A percentile compares a stretch with the other conserved stretches of the same genome.
These are phyloP conservation scores for Geopyxis carbonaria DNA, from an alignment of 495 filamentous ascomycete species.

Conservation along the genomic window DNA sequence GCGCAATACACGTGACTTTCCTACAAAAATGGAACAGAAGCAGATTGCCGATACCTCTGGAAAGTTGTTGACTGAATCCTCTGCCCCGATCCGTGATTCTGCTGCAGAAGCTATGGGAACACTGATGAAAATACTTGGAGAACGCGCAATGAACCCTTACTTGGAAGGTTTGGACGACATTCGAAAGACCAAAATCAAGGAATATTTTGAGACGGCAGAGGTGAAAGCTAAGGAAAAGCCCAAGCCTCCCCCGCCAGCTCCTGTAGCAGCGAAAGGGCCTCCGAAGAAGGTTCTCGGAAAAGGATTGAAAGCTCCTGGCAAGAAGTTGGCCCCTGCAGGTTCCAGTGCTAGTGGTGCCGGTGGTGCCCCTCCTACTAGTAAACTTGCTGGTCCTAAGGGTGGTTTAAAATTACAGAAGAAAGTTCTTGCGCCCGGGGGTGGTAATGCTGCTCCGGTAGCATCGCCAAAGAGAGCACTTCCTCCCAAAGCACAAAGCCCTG, in stretches of 20 bases:
- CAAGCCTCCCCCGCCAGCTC: constrained; percentile 51
- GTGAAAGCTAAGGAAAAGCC: constrained; percentile 96
- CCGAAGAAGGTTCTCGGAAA: constrained; percentile 37
- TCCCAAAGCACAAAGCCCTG: constrained; percentile 32
- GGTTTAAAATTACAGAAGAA: constrained; percentile 58
- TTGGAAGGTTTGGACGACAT: constrained; percentile 94
- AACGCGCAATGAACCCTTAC: constrained; percentile 87
- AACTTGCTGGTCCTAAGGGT: constrained; percentile 50
- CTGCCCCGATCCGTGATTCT: constrained; percentile 64
- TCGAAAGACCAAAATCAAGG: constrained; percentile 87
- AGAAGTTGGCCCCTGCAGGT: constrained; percentile 33
- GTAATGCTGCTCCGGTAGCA: constrained; percentile 28
- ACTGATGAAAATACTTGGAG: constrained; percentile 96
- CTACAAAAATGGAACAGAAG: constrained; percentile 64
- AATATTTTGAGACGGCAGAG: constrained; percentile 77
- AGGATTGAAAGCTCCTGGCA: constrained; percentile 31
- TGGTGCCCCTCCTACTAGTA: constrained; percentile 40
- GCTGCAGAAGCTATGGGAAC: constrained; percentile 87
- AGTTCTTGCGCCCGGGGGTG: constrained; percentile 40
- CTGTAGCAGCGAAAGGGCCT: constrained; percentile 40
- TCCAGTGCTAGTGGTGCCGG: constrained; percentile 28
- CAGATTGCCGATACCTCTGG: constrained; percentile 71
- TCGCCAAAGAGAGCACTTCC: constrained; percentile 47
- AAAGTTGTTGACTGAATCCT: constrained; percentile 77
- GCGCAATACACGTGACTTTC: constrained; percentile 64